Evolutionary conservation across 139 green algal species (phyloP).

Genomic region (Gonium pectorale): DNA sequence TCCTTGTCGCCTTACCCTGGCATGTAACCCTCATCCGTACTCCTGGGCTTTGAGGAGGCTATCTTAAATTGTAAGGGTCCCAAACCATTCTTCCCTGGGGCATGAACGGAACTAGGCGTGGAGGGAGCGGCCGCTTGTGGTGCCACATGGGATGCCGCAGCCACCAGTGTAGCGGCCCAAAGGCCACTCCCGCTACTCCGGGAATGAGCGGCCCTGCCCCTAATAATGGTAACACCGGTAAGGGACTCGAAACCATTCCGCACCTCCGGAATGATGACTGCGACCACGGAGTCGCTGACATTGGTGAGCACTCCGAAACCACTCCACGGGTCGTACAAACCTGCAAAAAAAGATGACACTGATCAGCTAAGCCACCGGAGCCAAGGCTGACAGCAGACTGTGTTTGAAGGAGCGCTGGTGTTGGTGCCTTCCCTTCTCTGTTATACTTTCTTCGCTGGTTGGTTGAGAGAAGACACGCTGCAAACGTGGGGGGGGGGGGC

Average conservation of each 20-base stretch:
- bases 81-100: not conserved
- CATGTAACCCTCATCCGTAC: too few species aligned
- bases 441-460: too few species aligned
- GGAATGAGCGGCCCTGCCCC: too few species aligned
- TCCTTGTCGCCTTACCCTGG: too few species aligned
- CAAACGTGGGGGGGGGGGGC: too few species aligned
- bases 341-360: too few species aligned
- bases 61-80: not conserved
- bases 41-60: not conserved
- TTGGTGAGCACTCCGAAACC: slow-evolving; percentile 56
- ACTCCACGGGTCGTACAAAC: slow-evolving; percentile 84
- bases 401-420: too few species aligned
- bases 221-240: not conserved
- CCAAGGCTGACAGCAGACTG: too few species aligned
- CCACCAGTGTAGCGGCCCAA: not conserved
- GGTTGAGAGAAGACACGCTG: too few species aligned
- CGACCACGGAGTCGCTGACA: slow-evolving; percentile 58
- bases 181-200: not conserved
- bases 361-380: too few species aligned
- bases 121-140: not conserved
- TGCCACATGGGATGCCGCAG: not conserved
- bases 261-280: slow-evolving; percentile 60
- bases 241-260: not conserved
- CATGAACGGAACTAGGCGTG: too few species aligned
- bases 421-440: too few species aligned